Percentiles rank a stretch among this genome's conserved stretches.
These are phyloP conservation scores for Podospora conica DNA, from an alignment of 495 filamentous ascomycete genomes.

Conservation along the genomic window DNA sequence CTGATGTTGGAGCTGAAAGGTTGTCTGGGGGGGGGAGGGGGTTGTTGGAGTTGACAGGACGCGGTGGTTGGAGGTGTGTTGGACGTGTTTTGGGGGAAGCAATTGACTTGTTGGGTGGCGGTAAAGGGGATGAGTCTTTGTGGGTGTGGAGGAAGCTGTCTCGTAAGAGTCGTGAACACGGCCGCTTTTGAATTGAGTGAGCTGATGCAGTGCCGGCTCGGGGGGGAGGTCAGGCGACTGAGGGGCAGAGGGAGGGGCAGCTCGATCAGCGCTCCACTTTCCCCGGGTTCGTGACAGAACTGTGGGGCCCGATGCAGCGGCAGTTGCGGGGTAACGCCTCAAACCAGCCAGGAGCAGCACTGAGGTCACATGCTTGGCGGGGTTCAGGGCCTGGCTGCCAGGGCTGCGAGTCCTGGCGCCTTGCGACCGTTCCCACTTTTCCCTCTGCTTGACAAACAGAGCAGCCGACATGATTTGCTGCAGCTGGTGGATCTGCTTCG, in stretches of 20 bases:
- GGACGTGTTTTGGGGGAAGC: not conserved
- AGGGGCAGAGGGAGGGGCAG: not conserved
- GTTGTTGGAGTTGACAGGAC: constrained; percentile 5
- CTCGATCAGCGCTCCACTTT: not conserved
- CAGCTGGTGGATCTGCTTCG: no score
- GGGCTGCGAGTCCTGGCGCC: not conserved
- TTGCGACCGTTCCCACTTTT: not conserved
- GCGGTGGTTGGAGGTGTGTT: not conserved
- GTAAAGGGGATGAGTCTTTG: not conserved
- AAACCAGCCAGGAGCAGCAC: not conserved
- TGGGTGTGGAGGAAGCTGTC: constrained; percentile 1
- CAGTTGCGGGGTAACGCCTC: not conserved
- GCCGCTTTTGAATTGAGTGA: constrained; percentile 10
- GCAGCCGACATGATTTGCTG: not conserved
- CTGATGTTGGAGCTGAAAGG: constrained; percentile 4
- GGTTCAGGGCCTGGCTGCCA: not conserved
- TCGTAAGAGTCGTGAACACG: not conserved
- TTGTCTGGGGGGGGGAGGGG: constrained; percentile 5
- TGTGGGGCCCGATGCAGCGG: not conserved
- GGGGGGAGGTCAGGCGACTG: not conserved
- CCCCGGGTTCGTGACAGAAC: not conserved
- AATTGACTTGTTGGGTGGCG: constrained; percentile 9
- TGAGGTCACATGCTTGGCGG: not conserved
- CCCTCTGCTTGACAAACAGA: not conserved
- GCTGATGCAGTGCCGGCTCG: constrained; percentile 7